Evolutionary conservation across 148 eudicot species (phyloP), one percentile per base, ranked within the genome.

Genomic region (Diospyros lotus): DNA sequence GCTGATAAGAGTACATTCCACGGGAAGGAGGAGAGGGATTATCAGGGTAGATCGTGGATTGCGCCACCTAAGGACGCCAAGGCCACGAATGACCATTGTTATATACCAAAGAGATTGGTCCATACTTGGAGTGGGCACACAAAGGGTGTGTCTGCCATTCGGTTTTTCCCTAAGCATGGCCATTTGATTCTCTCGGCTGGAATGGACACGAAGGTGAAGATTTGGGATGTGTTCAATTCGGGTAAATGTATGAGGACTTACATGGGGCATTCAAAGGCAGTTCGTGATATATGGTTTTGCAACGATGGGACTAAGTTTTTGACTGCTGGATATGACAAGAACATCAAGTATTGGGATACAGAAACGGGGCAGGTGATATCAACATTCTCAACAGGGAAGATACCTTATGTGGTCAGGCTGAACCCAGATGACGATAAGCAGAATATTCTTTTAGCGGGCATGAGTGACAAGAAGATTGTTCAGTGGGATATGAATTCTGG

Each of bases 51-150:
- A 84, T 90, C 98, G 0, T 94, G 98, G 97, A 94, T 92, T 84
- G 84, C 92, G 50, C 91, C 90, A 1, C 98, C 97, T 0, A 94
- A 94, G 75, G 98, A 94, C 64, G 87, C 81, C 0, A 90, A 89
- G 64, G 93, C 97, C 0, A 83, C 72, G 6, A 85, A 92, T 68
- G 97, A 92, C 45, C 98, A 90, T 83, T 90, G 98, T 77, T 94
- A 92, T 74, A 90, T 92, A n/a, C 98, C 97, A 3, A 94, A 94
- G 79, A 81, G 97, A 63, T 79, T 82, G 77, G 92, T 90, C 53
- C 98, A 94, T 72, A 92, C 97, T 1, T 94, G 98, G 98, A 90
- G 93, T 75, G 98, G 98, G 11, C 98, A 94, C 76, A 94, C 98
- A 0, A 90, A 89, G 64, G 98, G 98, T 15, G 96, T 94, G 64